Conservation (phyloP, 2,329 filamentous ascomycete genomes). For the Ceratocystis colombiana region DNA sequence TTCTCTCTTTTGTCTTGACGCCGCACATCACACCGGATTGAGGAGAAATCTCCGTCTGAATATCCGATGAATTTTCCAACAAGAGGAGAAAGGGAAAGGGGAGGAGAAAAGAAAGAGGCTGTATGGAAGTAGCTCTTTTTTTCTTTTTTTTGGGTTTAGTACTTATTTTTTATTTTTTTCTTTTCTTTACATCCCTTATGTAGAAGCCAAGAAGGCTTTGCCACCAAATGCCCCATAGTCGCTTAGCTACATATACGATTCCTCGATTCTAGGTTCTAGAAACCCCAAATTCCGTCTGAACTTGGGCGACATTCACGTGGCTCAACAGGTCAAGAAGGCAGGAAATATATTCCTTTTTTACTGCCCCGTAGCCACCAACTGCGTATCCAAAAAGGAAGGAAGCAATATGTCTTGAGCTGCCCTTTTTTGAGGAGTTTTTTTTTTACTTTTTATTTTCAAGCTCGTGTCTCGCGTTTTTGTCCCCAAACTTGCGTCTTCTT, state of each 20-base stretch:
- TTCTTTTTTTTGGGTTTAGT: background rate
- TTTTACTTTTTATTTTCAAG: no score
- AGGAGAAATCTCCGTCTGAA: constrained; percentile 3
- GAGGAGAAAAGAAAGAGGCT: background rate
- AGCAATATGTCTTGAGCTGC: background rate
- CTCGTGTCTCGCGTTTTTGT: no score
- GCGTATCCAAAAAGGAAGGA: no score
- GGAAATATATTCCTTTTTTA: constrained; percentile 10
- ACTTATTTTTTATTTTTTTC: background rate
- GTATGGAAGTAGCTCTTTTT: background rate
- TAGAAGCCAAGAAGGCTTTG: background rate
- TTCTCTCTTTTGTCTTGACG: background rate
- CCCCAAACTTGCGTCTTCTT: no score
- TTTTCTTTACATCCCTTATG: background rate
- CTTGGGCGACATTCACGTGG: constrained; percentile 9
- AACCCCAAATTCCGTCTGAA: constrained; percentile 2
- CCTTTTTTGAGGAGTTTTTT: background rate
- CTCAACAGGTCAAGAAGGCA: background rate
- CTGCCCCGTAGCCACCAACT: no score
- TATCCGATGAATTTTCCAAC: background rate
- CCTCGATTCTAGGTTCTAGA: background rate
- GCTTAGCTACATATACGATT: constrained; percentile 12
- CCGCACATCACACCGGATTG: background rate
- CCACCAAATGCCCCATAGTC: background rate
- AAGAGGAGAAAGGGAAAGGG: no score